Conservation (phyloP, 2,329 filamentous ascomycete genomes). For the Ascochyta pisi region DNA sequence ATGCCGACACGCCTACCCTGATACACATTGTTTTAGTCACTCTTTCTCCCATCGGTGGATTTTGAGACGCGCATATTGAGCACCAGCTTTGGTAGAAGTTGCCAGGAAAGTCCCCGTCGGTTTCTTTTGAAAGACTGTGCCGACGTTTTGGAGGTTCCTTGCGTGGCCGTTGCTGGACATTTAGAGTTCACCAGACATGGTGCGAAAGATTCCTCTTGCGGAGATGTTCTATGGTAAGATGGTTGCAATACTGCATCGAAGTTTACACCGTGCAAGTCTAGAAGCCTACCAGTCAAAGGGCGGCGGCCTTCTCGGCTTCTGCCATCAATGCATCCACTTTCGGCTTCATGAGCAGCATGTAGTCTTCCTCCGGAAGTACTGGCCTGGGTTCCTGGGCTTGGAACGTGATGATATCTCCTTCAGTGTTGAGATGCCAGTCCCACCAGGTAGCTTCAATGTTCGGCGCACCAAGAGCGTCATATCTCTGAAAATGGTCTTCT, state of each 20-base stretch:
- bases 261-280: neutral
- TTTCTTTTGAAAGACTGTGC: neutral
- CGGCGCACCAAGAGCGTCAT: conserved; percentile 39
- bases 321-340: conserved; percentile 44
- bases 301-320: neutral
- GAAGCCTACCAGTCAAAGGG: neutral
- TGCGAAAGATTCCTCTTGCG: no score
- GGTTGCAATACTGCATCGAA: neutral
- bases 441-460: conserved; percentile 49
- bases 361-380: conserved; percentile 45
- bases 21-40: neutral
- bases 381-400: conserved; percentile 34
- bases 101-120: no score
- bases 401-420: conserved; percentile 40
- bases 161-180: no score
- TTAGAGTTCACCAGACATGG: no score
- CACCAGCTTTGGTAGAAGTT: no score
- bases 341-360: conserved; percentile 48
- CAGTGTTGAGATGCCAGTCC: conserved; percentile 45
- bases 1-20: neutral
- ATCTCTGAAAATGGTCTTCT: conserved; percentile 51
- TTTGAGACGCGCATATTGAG: no score
- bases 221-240: neutral
- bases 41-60: no score
- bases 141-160: no score